Conservation (phyloP, 805 yeast genomes). For the Yarrowia bubula region DNA sequence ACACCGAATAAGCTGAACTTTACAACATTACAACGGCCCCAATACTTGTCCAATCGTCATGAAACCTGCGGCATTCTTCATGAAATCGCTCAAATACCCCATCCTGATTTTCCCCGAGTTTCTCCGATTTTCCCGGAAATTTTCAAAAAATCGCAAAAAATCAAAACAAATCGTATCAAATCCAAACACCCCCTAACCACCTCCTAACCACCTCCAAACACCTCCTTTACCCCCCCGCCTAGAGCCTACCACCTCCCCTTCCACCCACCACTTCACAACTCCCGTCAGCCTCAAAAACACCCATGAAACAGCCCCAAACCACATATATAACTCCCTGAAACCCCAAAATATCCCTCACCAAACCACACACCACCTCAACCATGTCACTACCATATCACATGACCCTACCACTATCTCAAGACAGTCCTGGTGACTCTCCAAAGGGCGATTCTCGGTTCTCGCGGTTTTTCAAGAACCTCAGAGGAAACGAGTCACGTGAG, state of each 20-base stretch:
- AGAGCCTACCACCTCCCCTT: no score
- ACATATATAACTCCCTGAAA: not conserved
- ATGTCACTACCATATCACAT: constrained; percentile 15
- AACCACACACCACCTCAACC: not conserved
- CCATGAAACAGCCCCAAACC: not conserved
- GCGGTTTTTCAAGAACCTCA: constrained; percentile 6
- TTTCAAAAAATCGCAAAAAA: no score
- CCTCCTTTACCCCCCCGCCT: no score
- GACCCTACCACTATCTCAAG: not conserved
- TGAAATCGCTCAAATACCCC: no score
- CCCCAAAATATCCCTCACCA: not conserved
- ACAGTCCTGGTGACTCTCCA: constrained; percentile 4
- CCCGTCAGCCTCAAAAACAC: not conserved
- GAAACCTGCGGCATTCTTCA: no score
- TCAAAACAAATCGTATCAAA: not conserved
- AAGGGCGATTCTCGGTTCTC: constrained; percentile 8
- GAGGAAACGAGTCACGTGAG: not conserved
- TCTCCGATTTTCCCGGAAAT: no score
- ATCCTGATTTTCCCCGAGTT: no score
- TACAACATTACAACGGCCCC: no score
- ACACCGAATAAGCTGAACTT: no score
- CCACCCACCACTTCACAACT: no score
- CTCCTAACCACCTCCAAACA: not conserved
- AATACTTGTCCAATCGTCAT: no score
- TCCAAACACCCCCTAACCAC: not conserved